Conservation (phyloP, 2,329 filamentous ascomycete species). For the Phaeophleospora eucalypticola region DNA sequence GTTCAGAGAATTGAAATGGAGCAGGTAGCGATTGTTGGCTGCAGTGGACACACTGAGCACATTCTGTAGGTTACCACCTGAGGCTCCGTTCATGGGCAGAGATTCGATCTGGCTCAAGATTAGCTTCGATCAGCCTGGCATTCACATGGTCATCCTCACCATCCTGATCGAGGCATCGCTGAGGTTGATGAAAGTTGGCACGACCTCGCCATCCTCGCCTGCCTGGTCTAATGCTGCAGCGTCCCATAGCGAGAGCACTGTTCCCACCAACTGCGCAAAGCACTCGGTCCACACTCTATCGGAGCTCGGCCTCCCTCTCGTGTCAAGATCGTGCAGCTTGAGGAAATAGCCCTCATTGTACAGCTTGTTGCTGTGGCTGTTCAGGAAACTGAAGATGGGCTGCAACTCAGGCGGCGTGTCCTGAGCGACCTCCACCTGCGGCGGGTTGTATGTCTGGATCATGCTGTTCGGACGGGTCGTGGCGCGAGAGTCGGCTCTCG, state of each 20-base stretch:
- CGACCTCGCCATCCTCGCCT: slow-evolving; percentile 76
- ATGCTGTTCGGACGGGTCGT: slow-evolving; percentile 75
- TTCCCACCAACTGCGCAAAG: slow-evolving; percentile 94
- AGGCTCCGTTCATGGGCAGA: slow-evolving; percentile 72
- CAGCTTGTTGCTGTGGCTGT: slow-evolving; percentile 91
- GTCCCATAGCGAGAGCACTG: slow-evolving; percentile 93
- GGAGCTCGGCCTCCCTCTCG: slow-evolving; percentile 76
- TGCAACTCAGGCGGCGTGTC: slow-evolving; percentile 90
- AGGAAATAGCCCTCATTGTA: slow-evolving; percentile 98
- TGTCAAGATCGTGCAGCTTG: slow-evolving; percentile 92
- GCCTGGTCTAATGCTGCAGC: slow-evolving; percentile 84
- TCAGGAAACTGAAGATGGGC: slow-evolving; percentile 89
- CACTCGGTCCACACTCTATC: slow-evolving; percentile 94
- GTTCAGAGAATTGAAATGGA: slow-evolving; percentile 94
- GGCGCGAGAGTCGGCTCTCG: slow-evolving; percentile 46
- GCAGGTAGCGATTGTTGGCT: slow-evolving; percentile 87
- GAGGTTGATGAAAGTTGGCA: slow-evolving; percentile 91
- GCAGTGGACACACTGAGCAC: slow-evolving; percentile 94
- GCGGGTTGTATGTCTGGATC: slow-evolving; percentile 78
- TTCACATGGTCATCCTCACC: slow-evolving; percentile 50
- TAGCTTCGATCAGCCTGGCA: slow-evolving; percentile 2
- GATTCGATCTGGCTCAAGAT: slow-evolving; percentile 52
- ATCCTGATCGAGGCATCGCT: slow-evolving; percentile 98
- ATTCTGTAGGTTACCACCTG: slow-evolving; percentile 81
- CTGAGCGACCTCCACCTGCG: slow-evolving; percentile 75